These are phyloP conservation scores for Cyberlindnera petersonii DNA, from an alignment of 805 yeast species.

Conservation along the genomic window DNA sequence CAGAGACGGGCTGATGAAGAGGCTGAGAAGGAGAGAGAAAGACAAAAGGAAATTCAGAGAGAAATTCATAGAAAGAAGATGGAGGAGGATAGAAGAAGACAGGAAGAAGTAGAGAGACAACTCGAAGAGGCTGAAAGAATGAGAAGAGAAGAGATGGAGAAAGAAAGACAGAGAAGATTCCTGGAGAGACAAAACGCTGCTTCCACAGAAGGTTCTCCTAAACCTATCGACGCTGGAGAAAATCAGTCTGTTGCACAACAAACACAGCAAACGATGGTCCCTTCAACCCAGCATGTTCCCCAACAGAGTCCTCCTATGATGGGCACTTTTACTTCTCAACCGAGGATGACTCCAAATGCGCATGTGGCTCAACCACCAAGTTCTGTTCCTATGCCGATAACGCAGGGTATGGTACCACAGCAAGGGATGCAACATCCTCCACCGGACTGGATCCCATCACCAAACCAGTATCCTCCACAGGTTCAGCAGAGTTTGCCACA, in stretches of 20 bases:
- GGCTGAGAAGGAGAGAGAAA: constrained; percentile 22
- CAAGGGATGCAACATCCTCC: constrained; percentile 1
- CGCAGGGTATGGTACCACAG: background rate
- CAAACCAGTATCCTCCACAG: constrained; percentile 5
- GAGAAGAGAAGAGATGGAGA: constrained; percentile 26
- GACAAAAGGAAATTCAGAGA: constrained; percentile 22
- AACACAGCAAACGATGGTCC: background rate
- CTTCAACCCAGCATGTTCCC: background rate
- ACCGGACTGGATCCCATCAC: constrained; percentile 6
- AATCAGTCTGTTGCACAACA: background rate
- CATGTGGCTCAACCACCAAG: background rate
- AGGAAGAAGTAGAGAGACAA: constrained; percentile 19
- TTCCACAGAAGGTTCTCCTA: too few relatives aligned
- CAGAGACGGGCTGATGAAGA: constrained; percentile 19
- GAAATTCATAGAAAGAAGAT: constrained; percentile 16
- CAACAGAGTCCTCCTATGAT: constrained; percentile 1
- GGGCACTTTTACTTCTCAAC: constrained; percentile 4
- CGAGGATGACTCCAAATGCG: background rate
- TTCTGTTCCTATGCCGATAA: too few relatives aligned
- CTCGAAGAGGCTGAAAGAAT: constrained; percentile 22
- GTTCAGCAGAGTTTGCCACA: constrained; percentile 1
- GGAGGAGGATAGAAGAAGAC: constrained; percentile 17
- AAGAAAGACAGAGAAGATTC: constrained; percentile 21
- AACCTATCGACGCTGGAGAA: too few relatives aligned
- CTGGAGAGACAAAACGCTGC: constrained; percentile 15